These are phyloP conservation scores for Fonsecaea pedrosoi DNA, from an alignment of 2,329 filamentous ascomycete genomes.

Conservation along the genomic window DNA sequence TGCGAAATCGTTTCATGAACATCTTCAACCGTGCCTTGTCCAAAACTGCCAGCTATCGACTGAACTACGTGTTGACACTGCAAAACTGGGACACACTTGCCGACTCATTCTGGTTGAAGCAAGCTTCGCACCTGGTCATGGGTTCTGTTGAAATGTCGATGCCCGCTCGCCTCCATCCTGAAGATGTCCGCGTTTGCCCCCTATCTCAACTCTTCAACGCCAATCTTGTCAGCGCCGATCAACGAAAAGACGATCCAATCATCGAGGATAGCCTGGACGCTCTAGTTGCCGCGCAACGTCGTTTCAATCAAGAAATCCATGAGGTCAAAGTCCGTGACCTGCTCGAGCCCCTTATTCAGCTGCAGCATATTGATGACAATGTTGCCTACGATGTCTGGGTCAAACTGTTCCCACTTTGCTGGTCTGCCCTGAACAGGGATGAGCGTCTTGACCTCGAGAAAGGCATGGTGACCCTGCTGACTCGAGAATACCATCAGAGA, in stretches of 20 bases:
- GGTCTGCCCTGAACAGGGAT: conserved; percentile 85
- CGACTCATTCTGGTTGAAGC: conserved; percentile 95
- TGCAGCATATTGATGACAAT: conserved; percentile 85
- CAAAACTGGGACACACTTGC: conserved; percentile 97
- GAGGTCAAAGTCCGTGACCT: conserved; percentile 89
- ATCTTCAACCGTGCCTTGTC: conserved; percentile 96
- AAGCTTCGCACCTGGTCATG: conserved; percentile 90
- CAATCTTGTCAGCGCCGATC: conserved; percentile 69
- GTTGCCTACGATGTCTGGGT: conserved; percentile 91
- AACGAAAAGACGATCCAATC: conserved; percentile 68
- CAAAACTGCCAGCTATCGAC: conserved; percentile 84
- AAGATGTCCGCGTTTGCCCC: conserved; percentile 82
- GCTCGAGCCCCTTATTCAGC: conserved; percentile 85
- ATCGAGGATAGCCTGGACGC: conserved; percentile 81
- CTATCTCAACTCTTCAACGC: conserved; percentile 75
- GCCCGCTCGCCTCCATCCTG: conserved; percentile 76
- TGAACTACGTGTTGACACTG: conserved; percentile 85
- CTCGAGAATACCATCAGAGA: conserved; percentile 92
- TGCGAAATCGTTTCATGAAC: conserved; percentile 94
- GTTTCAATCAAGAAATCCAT: conserved; percentile 82
- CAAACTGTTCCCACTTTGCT: conserved; percentile 87
- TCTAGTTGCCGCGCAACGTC: conserved; percentile 77
- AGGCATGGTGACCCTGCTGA: conserved; percentile 85
- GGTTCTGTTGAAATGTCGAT: conserved; percentile 86
- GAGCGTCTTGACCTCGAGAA: conserved; percentile 90